A percentile compares a stretch with the other conserved stretches of the same genome.
Evolutionary conservation across 2,329 filamentous ascomycete genomes (phyloP).

Genomic region (Fonsecaea pedrosoi): DNA sequence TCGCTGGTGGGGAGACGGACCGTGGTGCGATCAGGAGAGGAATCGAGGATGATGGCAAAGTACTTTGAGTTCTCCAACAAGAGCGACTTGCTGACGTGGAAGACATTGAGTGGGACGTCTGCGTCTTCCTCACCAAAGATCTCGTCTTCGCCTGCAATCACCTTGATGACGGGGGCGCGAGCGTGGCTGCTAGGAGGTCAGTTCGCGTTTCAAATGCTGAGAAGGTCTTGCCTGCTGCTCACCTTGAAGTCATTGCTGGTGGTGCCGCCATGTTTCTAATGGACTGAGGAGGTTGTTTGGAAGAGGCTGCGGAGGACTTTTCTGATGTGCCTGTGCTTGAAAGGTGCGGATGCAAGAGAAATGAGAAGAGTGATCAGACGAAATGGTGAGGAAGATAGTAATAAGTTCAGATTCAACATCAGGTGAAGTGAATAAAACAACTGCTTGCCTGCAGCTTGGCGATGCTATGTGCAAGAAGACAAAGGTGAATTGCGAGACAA

Average conservation of each 20-base stretch:
- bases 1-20: slow-evolving; percentile 12
- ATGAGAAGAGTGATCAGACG: neutral
- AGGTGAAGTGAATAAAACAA: neutral
- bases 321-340: neutral
- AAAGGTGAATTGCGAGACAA: neutral
- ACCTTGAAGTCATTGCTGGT: slow-evolving; percentile 1
- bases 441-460: neutral
- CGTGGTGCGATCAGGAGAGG: slow-evolving; percentile 8
- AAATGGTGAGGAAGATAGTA: neutral
- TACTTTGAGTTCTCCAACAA: slow-evolving; percentile 21
- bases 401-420: neutral
- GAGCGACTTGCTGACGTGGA: slow-evolving; percentile 26
- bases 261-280: neutral
- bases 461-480: neutral
- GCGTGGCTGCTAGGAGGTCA: slow-evolving; percentile 14
- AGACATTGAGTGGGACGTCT: slow-evolving; percentile 21
- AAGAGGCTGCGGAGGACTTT: neutral
- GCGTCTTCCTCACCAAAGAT: slow-evolving; percentile 10
- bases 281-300: neutral
- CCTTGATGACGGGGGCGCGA: slow-evolving; percentile 23
- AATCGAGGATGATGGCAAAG: slow-evolving; percentile 26
- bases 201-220: neutral
- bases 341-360: neutral
- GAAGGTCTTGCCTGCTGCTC: neutral
- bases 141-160: slow-evolving; percentile 19